Evolutionary conservation across 2,329 filamentous ascomycete species (phyloP).

Genomic region (Neofusicoccum cordaticola): DNA sequence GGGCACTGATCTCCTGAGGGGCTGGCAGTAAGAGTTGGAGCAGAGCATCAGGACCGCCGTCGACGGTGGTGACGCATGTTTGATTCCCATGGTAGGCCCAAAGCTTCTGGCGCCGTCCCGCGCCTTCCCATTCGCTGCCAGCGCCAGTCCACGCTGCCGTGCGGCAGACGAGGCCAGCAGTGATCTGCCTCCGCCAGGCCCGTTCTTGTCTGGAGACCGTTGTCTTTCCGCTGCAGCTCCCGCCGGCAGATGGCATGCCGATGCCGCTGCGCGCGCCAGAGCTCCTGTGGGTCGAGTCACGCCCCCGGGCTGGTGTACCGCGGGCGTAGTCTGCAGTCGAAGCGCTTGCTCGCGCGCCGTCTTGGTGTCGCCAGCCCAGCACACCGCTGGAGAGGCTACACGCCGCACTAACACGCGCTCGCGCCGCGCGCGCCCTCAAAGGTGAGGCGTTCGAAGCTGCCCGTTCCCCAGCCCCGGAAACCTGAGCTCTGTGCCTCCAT

Average conservation of each 20-base stretch:
- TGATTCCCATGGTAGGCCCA: constrained; percentile 31
- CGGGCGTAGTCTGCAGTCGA: no score
- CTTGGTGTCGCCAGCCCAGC: no score
- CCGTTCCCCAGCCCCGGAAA: no score
- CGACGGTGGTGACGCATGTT: constrained; percentile 41
- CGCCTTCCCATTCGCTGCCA: constrained; percentile 1
- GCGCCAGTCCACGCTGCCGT: background rate
- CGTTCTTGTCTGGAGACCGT: background rate
- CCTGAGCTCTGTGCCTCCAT: no score
- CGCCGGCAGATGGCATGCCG: no score
- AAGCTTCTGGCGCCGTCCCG: background rate
- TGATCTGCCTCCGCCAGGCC: background rate
- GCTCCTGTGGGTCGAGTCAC: no score
- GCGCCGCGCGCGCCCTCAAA: background rate
- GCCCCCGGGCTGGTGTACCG: no score
- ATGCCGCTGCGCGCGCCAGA: no score
- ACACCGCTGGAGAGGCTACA: no score
- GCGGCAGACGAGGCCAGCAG: background rate
- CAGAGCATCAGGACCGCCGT: constrained; percentile 26
- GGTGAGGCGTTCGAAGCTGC: background rate
- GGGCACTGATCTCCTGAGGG: constrained; percentile 42
- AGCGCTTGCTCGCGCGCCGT: no score
- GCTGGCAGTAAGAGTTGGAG: constrained; percentile 40
- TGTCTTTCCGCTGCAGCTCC: background rate
- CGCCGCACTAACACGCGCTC: no score